phyloP scores from a whole-genome alignment of 345 rosid genomes.

The Turritis glabra region DNA sequence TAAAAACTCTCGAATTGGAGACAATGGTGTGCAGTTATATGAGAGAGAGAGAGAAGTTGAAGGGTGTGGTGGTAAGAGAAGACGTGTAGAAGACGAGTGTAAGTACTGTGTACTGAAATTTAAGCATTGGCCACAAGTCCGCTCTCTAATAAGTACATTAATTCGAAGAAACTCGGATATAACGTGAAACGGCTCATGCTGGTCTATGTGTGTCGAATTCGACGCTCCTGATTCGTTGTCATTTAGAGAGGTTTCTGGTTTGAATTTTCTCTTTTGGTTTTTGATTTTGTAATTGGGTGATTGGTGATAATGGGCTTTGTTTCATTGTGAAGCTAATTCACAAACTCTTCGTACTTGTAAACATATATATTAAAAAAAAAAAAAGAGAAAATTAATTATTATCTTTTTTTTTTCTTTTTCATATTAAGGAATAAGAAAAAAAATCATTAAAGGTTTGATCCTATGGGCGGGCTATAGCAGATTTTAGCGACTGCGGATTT shows the following conservation, averaged over 20 bases:
- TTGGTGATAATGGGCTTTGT: not conserved
- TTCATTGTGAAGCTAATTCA: not conserved
- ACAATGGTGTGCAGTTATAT: not conserved
- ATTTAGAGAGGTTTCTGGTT: not conserved
- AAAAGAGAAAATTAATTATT: too few relatives aligned
- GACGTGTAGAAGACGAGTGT: slow-evolving; percentile 16
- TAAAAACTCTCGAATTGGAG: slow-evolving; percentile 3
- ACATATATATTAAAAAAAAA: too few relatives aligned
- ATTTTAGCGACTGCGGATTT: too few relatives aligned
- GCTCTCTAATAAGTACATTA: not conserved
- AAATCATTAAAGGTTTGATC: too few relatives aligned
- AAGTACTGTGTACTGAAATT: slow-evolving; percentile 2
- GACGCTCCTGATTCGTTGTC: not conserved
- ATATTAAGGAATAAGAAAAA: too few relatives aligned
- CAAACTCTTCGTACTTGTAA: not conserved
- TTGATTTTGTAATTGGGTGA: not conserved
- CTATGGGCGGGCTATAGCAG: too few relatives aligned
- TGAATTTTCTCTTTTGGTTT: not conserved
- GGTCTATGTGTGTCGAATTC: not conserved
- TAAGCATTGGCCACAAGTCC: slow-evolving; percentile 11
- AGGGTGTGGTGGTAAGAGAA: slow-evolving; percentile 19
- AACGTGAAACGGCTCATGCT: slow-evolving; percentile 14
- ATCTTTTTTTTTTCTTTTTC: too few relatives aligned
- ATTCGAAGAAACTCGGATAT: slow-evolving; percentile 1
- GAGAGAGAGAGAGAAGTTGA: not conserved